Evolutionary conservation across 2,329 filamentous ascomycete species (phyloP), one percentile per base, ranked within the genome.

Genomic region (Pseudogymnoascus sp.): DNA sequence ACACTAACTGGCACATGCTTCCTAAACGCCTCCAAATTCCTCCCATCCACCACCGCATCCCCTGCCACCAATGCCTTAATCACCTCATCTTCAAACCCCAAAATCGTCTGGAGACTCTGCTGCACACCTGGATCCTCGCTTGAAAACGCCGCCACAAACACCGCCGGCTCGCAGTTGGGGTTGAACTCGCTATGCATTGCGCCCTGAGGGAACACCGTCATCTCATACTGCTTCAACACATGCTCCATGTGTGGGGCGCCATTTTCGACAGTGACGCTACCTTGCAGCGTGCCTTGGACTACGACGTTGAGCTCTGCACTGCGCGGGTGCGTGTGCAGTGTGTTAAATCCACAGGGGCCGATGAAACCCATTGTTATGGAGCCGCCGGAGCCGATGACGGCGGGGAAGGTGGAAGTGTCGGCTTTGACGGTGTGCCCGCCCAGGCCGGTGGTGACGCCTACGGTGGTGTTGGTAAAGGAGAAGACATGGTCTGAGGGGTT

Each of bases 181-280:
- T 85, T 85, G 71, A 76, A 82, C 68, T 83, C 79, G 6, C 77
- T 79, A 71, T 85, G 82, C 22, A 83, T 68, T 5, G 76, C 74
- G 30, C 82, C 82, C 68, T 79, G 77, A 66, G 78, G 80, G 72
- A 84, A 83, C 57, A 79, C 76, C 2, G 78, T 81, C 72, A 81
- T 79, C 70, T 79, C 75, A 70, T 76, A 75, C 63, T 73, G 70
- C 7, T 66, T 67, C 38, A 83, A 70, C 41, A 70, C 73, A 64
- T 75, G 76, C 58, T 65, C 69, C 73, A 62, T 71, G 70, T 33
- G 68, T 63, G 59, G 73, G 72, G 62, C 73, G 47, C 78, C 77
- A 70, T 81, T 81, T 71, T 82, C 81, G 20, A 79, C 75, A 1
- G 79, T 72, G 75, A 83, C 81, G 66, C 80, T 77, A 50, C 78